Conservation (phyloP, 805 yeast genomes). For the Cyberlindnera suaveolens region DNA sequence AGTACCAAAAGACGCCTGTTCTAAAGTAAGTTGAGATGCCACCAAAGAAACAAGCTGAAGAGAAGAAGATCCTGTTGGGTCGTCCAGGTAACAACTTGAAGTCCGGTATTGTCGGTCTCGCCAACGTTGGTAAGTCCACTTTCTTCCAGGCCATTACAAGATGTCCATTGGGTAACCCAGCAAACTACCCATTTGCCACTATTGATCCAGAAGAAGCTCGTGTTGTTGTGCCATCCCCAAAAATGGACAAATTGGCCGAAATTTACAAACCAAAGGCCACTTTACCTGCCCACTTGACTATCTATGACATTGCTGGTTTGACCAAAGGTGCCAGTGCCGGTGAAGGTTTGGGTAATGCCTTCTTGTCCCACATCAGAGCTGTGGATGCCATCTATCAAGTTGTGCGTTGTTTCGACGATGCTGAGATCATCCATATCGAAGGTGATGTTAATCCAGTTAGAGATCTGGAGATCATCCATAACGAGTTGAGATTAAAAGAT, state of each 20-base stretch:
- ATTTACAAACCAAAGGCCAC: constrained; percentile 78
- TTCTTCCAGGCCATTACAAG: constrained; percentile 95
- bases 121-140: constrained; percentile 93
- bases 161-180: constrained; percentile 92
- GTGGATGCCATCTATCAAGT: constrained; percentile 98
- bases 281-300: constrained; percentile 89
- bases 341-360: constrained; percentile 97
- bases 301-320: constrained; percentile 96
- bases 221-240: constrained; percentile 86
- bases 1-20: not conserved
- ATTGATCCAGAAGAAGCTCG: constrained; percentile 98
- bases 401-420: constrained; percentile 95
- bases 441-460: constrained; percentile 94
- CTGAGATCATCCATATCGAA: constrained; percentile 95
- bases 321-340: constrained; percentile 96
- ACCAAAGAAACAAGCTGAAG: constrained; percentile 63
- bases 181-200: constrained; percentile 97
- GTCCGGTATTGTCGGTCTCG: constrained; percentile 93
- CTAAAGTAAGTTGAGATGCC: constrained; percentile 40
- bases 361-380: constrained; percentile 92
- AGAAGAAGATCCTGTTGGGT: constrained; percentile 71
- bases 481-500: constrained; percentile 93
- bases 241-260: constrained; percentile 71
- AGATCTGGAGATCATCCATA: constrained; percentile 86
- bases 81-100: constrained; percentile 74